phyloP scores from a whole-genome alignment of 2,329 filamentous ascomycete species.

The Xylogone sp. region DNA sequence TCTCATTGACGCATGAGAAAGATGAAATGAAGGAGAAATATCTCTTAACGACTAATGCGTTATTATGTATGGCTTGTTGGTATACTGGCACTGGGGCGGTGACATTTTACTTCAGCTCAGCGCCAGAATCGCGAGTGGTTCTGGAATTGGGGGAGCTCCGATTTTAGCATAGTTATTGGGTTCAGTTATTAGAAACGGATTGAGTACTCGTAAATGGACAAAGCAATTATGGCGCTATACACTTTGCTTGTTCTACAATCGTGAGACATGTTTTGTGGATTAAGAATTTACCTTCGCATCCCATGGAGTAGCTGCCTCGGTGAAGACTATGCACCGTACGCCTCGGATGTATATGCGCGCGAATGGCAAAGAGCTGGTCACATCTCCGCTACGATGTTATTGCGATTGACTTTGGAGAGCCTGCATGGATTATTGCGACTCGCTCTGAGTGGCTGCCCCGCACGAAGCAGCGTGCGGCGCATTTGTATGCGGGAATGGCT shows the following conservation, averaged over 20 bases:
- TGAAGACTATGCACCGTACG: too few relatives aligned
- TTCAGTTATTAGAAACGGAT: background rate
- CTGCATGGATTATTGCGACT: too few relatives aligned
- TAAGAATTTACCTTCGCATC: too few relatives aligned
- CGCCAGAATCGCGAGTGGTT: background rate
- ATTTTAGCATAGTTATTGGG: background rate
- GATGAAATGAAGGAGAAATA: background rate
- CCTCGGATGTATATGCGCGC: too few relatives aligned
- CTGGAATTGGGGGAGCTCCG: background rate
- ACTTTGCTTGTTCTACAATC: background rate
- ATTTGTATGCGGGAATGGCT: background rate
- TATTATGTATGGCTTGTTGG: background rate
- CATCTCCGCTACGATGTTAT: too few relatives aligned
- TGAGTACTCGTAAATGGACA: background rate
- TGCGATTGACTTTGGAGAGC: too few relatives aligned
- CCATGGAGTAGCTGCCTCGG: too few relatives aligned
- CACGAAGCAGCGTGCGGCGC: background rate
- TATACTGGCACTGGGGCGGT: background rate
- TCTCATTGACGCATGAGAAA: conserved; percentile 52
- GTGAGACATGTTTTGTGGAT: too few relatives aligned
- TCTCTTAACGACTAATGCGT: too few relatives aligned
- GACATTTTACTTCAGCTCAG: background rate
- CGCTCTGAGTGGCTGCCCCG: conserved; percentile 1
- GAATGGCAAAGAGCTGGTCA: too few relatives aligned
- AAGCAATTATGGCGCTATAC: background rate